Conservation (phyloP, 83 land plant species). For the Diphasiastrum complanatum region DNA sequence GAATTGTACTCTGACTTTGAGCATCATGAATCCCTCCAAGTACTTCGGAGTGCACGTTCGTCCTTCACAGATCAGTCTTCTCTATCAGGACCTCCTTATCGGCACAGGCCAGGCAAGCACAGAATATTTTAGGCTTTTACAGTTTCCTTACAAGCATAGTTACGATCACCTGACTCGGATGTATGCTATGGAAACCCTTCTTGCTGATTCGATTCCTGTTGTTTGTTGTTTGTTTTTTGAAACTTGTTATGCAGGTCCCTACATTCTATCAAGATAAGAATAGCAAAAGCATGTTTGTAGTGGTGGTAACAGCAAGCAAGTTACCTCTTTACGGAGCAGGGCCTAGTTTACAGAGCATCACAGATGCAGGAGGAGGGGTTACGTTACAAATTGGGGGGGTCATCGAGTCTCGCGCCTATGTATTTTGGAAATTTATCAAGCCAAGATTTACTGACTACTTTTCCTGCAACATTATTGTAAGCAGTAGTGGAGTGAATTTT, state of each 20-base stretch:
- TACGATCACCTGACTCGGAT: no score
- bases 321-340: conserved; percentile 11
- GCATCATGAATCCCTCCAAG: conserved; percentile 10
- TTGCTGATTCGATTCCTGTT: no score
- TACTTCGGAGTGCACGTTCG: conserved; percentile 12
- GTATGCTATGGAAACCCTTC: no score
- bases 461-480: neutral
- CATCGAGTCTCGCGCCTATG: conserved; percentile 5
- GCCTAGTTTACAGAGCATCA: neutral
- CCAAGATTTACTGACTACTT: neutral
- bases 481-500: neutral
- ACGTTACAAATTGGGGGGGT: neutral
- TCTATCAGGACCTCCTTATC: conserved; percentile 16
- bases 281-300: conserved; percentile 1
- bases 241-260: conserved; percentile 4
- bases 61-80: neutral
- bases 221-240: no score
- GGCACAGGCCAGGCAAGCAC: conserved; percentile 19
- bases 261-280: conserved; percentile 11
- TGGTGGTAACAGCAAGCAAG: conserved; percentile 6
- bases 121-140: no score
- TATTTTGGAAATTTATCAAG: neutral
- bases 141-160: no score
- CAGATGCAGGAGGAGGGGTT: conserved; percentile 7
- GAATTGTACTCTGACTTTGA: conserved; percentile 8